Conservation (phyloP, 148 eudicot genomes). For the Vaccinium darrowii region DNA sequence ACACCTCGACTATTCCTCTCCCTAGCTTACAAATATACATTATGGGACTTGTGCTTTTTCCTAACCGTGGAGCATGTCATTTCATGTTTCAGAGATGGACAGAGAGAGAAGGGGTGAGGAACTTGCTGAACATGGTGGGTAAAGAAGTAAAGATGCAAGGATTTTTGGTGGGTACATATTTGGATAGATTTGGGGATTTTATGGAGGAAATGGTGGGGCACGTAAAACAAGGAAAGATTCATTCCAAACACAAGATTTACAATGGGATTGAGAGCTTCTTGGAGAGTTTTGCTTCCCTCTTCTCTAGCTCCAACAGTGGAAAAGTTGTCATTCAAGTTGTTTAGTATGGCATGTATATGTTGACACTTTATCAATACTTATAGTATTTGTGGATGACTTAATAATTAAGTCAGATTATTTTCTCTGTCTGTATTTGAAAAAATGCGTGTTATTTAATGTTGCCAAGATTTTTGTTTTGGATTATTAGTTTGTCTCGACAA, state of each 20-base stretch:
- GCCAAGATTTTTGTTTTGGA: no score
- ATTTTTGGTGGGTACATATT: slow-evolving; percentile 20
- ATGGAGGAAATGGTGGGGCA: slow-evolving; percentile 29
- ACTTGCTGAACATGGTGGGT: slow-evolving; percentile 38
- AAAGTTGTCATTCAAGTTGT: slow-evolving; percentile 35
- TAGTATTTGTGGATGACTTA: no score
- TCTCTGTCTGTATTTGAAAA: no score
- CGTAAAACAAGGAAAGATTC: slow-evolving; percentile 29
- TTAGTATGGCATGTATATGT: background rate
- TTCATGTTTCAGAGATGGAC: slow-evolving; percentile 23
- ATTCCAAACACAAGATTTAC: slow-evolving; percentile 23
- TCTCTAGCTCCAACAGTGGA: slow-evolving; percentile 36
- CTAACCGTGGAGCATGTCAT: background rate
- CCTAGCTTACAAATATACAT: background rate
- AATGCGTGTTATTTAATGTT: no score
- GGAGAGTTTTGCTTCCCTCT: slow-evolving; percentile 30
- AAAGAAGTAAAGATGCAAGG: slow-evolving; percentile 46
- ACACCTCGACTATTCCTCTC: no score
- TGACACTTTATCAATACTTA: no score
- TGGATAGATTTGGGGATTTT: slow-evolving; percentile 22
- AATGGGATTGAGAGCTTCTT: slow-evolving; percentile 33
- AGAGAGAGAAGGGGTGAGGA: slow-evolving; percentile 41
- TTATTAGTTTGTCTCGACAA: no score
- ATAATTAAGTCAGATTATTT: no score
- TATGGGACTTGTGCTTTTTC: background rate